Base-by-base conservation (phyloP, 352 stramenopile species). In the Hyaloperonospora brassicae region DNA sequence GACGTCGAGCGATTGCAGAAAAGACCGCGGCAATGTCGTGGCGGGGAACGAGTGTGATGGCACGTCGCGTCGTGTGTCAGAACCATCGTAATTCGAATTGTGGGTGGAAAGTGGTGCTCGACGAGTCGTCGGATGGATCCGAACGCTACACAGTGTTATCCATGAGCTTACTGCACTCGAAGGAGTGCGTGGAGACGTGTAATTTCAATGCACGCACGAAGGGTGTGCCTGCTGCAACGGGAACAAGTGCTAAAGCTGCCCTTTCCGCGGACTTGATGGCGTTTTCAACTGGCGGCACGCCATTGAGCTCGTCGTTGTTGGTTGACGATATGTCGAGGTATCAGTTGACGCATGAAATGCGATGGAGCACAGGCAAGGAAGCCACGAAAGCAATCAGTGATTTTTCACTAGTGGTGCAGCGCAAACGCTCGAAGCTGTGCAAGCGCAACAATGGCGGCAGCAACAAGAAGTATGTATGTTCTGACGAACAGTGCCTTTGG, bases 381-480 rank as follows among this genome's bases (percentile, higher is more conserved):
- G 81, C 76, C 23, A 89, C 81, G 12, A 84, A 86, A 47, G 71
- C 81, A 1, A 85, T 89, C 50, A 84, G 70, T 43, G 81, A 91
- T 55, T 91, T 86, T 49, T 63, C 81, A 13, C 57, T 92, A 4
- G 79, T 92, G 23, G 72, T 88, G 43, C 81, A 92, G 49, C 79
- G 74, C 51, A 92, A 92, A 57, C 75, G 81, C 7, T 80, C 81
- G 14, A 85, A 80, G 50, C 61, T 92, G 23, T 84, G 81, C 70
- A 89, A 92, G 60, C 76, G 76, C 25, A 89, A 85, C 55, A 89
- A 85, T 38, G 79, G 81, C 13, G 77, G 81, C 3, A 85, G 81
- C 57, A 92, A 89, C 68, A 92, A 92, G 47, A 92, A 92, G 50
- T 92, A 92, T 44, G 61, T 92, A 52, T 92, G 81, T 50, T 92